Base-by-base conservation (phyloP, 1,139 yeast species). In the Zygotorulaspora mrakii region DNA sequence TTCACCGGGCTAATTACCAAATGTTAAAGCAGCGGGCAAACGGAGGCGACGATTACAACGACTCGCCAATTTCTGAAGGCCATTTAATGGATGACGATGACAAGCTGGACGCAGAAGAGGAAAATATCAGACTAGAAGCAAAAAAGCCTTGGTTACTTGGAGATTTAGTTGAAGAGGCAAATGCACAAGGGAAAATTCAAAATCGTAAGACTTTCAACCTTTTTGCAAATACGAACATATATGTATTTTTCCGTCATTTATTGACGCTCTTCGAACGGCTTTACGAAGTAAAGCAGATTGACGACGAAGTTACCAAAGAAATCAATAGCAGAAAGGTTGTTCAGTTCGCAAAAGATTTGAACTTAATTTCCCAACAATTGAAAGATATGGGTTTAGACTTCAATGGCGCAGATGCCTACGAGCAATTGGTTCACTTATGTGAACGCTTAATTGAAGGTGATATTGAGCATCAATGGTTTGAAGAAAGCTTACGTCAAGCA, bases 401-500 rank as follows among this genome's bases (percentile, higher is more conserved):
- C 52, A 70, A 70, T 24, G 86, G 87, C 12, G 69, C 74, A 6
- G 80, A 80, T 52, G 83, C 94, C 41, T 94, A 91, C 61, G 66
- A 71, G 27, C 96, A 91, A 64, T 76, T 88, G 13, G 69, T 91
- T 45, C 69, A 69, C 2, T 70, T 91, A 43, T 76, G 94, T 40
- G 88, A 79, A 53, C 76, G 79, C 49, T 69, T 89, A 39, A 84
- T 94, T 49, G 94, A 87, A 55, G 96, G 95, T 20, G 94, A 88
- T 29, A 69, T 91, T 39, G 98, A 91, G 55, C 95, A 88, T 52
- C 95, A 84, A 62, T 83, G 94, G 85, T 91, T 85, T 61, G 99
- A 91, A 67, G 98, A 91, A 62, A 76, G 95, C 17, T 68, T 94
- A 47, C 86, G 99, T 50, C 96, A 89, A 69, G 96, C 95, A 0